Percentiles rank a stretch among this genome's conserved stretches.
These are phyloP conservation scores for Acanthochlamys bracteata DNA, from an alignment of 106 monocot genomes.

Conservation along the genomic window DNA sequence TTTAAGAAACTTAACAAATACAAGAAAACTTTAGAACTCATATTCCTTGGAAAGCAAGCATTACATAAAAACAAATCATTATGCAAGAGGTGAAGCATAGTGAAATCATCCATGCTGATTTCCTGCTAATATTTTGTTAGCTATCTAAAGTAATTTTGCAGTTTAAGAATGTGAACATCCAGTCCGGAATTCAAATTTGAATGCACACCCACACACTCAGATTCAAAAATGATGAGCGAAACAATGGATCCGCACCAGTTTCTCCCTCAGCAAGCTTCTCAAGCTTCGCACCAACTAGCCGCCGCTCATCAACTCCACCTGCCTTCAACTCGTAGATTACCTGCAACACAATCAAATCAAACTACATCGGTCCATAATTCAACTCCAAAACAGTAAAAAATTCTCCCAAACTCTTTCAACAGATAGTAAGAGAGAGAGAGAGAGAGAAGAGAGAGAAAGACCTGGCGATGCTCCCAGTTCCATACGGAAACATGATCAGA, in stretches of 20 bases:
- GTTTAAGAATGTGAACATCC: too few species aligned
- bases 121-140: too few species aligned
- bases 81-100: too few species aligned
- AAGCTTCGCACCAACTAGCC: slow-evolving; percentile 73
- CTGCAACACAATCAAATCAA: slow-evolving; percentile 21
- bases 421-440: not conserved
- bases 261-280: slow-evolving; percentile 98
- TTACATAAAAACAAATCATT: too few species aligned
- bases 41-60: too few species aligned
- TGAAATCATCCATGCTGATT: too few species aligned
- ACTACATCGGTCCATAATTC: not conserved
- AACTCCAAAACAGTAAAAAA: not conserved
- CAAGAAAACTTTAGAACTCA: too few species aligned
- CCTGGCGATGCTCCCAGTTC: slow-evolving; percentile 99
- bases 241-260: slow-evolving; percentile 33
- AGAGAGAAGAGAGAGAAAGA: slow-evolving; percentile 7
- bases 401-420: not conserved
- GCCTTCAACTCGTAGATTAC: slow-evolving; percentile 97
- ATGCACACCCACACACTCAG: too few species aligned
- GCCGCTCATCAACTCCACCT: slow-evolving; percentile 81
- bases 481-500: slow-evolving; percentile 94
- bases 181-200: too few species aligned
- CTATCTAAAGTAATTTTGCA: too few species aligned
- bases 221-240: not conserved
- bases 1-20: too few species aligned